Percentiles rank a stretch among this genome's conserved stretches.
These are phyloP conservation scores for Zymoseptoria tritici DNA, from an alignment of 2,329 filamentous ascomycete genomes.

Conservation along the genomic window DNA sequence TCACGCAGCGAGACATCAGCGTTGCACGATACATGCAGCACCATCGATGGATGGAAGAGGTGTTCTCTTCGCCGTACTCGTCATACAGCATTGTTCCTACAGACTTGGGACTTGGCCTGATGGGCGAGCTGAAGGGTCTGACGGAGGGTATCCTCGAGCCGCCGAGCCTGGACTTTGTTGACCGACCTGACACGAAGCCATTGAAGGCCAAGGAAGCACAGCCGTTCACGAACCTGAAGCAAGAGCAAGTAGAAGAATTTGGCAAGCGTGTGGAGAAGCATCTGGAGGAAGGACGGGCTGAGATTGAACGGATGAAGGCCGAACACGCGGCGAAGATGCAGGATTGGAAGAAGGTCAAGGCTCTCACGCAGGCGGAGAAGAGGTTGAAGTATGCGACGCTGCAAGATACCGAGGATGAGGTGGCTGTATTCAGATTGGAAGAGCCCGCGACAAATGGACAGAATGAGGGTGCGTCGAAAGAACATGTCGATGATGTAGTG, in stretches of 20 bases:
- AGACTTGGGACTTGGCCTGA: slow-evolving; percentile 72
- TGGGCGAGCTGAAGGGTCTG: slow-evolving; percentile 69
- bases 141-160: slow-evolving; percentile 80
- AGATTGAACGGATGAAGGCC: slow-evolving; percentile 77
- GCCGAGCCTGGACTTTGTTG: slow-evolving; percentile 30
- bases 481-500: slow-evolving; percentile 64
- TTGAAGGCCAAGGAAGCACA: slow-evolving; percentile 37
- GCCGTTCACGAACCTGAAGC: slow-evolving; percentile 59
- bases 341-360: slow-evolving; percentile 62
- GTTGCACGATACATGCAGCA: slow-evolving; percentile 83
- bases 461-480: slow-evolving; percentile 30
- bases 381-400: slow-evolving; percentile 62
- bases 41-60: slow-evolving; percentile 98
- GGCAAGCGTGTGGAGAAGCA: slow-evolving; percentile 67
- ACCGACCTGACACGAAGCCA: slow-evolving; percentile 26
- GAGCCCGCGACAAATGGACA: slow-evolving; percentile 40
- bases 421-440: slow-evolving; percentile 37
- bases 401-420: slow-evolving; percentile 28
- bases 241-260: slow-evolving; percentile 76
- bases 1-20: slow-evolving; percentile 85
- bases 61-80: slow-evolving; percentile 82
- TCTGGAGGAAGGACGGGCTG: slow-evolving; percentile 64
- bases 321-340: slow-evolving; percentile 71
- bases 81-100: slow-evolving; percentile 78
- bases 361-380: slow-evolving; percentile 67